These are phyloP conservation scores for Cutaneotrichosporon daszewskae DNA, from an alignment of 1,284 basidiomycete genomes.

Conservation along the genomic window DNA sequence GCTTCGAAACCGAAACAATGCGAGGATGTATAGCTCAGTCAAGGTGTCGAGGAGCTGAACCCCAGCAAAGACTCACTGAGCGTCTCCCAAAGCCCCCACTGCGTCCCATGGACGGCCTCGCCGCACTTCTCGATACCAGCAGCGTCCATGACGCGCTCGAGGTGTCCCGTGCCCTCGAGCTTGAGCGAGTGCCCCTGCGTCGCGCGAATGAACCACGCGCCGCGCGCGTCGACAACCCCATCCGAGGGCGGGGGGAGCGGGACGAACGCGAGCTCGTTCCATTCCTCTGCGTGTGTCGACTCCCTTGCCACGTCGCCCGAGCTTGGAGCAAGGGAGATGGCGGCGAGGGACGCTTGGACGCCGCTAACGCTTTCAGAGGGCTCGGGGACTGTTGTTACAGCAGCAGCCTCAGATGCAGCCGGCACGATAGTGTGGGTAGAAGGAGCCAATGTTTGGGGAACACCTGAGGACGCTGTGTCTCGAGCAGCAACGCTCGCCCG, in stretches of 20 bases:
- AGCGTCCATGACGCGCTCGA: conserved; percentile 28
- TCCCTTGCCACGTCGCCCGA: no score
- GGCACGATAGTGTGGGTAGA: no score
- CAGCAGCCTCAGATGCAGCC: no score
- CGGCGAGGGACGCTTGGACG: neutral
- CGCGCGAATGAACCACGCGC: conserved; percentile 75
- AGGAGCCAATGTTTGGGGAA: neutral
- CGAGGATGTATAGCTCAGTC: no score
- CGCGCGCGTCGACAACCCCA: neutral
- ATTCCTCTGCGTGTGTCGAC: conserved; percentile 2
- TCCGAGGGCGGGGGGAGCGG: conserved; percentile 12
- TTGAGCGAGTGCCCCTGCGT: conserved; percentile 90
- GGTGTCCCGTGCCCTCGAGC: conserved; percentile 57
- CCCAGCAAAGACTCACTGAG: conserved; percentile 33
- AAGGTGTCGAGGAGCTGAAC: neutral
- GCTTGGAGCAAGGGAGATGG: neutral
- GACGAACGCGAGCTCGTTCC: conserved; percentile 29
- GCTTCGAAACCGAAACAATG: no score
- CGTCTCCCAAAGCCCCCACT: conserved; percentile 39
- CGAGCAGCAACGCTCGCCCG: neutral
- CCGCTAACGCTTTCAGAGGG: neutral
- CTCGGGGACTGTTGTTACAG: no score
- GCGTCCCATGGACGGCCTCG: conserved; percentile 44
- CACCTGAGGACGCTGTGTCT: conserved; percentile 3
- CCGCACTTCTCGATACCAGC: conserved; percentile 31